Evolutionary conservation across 2,329 filamentous ascomycete species (phyloP).

Genomic region (Aureobasidium sp.): DNA sequence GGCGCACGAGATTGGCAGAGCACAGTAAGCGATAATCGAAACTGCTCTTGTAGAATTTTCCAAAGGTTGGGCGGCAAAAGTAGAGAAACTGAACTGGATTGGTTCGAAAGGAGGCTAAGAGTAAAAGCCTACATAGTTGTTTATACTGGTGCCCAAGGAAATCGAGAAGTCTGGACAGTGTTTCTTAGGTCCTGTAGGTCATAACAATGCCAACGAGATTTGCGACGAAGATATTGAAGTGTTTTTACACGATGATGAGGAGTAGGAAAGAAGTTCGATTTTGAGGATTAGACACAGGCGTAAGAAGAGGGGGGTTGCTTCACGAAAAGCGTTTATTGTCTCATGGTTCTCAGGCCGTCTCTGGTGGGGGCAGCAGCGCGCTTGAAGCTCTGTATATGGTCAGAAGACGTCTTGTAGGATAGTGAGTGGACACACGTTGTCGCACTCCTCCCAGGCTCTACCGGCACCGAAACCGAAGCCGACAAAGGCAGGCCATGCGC

Average conservation of each 20-base stretch:
- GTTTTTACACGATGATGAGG: background rate
- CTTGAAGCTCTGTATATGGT: conserved; percentile 41
- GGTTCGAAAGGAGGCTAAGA: background rate
- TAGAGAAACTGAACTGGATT: background rate
- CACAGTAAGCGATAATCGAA: background rate
- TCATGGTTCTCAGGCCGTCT: conserved; percentile 41
- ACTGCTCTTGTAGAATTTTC: background rate
- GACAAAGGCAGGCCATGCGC: conserved; percentile 94
- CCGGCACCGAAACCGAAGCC: conserved; percentile 93
- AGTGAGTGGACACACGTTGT: conserved; percentile 47
- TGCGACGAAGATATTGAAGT: background rate
- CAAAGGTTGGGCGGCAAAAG: background rate
- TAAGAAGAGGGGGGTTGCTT: conserved; percentile 2
- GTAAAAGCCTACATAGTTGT: background rate
- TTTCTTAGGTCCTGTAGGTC: background rate
- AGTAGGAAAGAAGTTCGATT: background rate
- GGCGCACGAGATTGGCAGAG: background rate
- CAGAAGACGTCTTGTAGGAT: background rate
- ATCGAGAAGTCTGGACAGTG: background rate
- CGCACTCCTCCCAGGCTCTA: conserved; percentile 96
- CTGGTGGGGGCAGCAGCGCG: conserved; percentile 39
- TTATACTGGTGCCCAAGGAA: background rate
- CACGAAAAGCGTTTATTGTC: conserved; percentile 27
- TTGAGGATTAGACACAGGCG: conserved; percentile 11
- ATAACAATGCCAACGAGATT: background rate